Percentiles rank a stretch among this genome's conserved stretches.
phyloP scores from a whole-genome alignment of 257 asterid species.

The Primulina huaijiensis region DNA sequence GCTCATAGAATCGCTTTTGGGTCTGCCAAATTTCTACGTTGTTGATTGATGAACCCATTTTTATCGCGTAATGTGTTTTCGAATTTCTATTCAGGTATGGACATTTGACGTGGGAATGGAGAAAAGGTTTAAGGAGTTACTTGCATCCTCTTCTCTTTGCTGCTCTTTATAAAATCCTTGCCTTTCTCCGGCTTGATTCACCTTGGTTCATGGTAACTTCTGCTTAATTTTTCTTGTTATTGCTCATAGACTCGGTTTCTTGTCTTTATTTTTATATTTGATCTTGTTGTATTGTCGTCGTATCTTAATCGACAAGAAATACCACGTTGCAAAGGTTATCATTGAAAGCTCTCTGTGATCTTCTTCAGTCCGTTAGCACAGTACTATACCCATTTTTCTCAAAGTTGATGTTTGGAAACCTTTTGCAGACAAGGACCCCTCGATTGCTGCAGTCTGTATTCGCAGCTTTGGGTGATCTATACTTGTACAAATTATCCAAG shows the following conservation, averaged over 20 bases:
- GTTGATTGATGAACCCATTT: not conserved
- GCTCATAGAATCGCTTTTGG: conserved; percentile 75
- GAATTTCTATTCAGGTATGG: conserved; percentile 52
- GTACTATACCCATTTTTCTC: not conserved
- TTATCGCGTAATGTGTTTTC: not conserved
- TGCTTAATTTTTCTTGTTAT: not conserved
- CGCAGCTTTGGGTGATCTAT: conserved; percentile 81
- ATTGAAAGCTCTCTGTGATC: not conserved
- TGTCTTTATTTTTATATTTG: conserved; percentile 7
- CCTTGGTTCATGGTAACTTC: conserved; percentile 86
- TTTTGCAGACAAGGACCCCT: conserved; percentile 69
- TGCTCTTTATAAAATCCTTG: conserved; percentile 70
- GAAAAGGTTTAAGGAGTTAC: conserved; percentile 28
- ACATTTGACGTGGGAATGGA: conserved; percentile 82
- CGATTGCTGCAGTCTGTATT: conserved; percentile 75
- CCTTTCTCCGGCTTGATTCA: conserved; percentile 59
- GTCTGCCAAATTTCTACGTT: conserved; percentile 27
- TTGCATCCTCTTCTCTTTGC: conserved; percentile 86
- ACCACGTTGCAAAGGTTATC: not conserved
- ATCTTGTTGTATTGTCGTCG: not conserved
- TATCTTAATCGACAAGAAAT: not conserved
- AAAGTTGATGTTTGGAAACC: not conserved
- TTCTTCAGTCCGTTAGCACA: not conserved
- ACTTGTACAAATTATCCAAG: conserved; percentile 63
- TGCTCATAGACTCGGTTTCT: not conserved